Percentiles rank a stretch among this genome's conserved stretches.
phyloP scores from a whole-genome alignment of 2,329 filamentous ascomycete species.

The Orbilia ellipsospora region DNA sequence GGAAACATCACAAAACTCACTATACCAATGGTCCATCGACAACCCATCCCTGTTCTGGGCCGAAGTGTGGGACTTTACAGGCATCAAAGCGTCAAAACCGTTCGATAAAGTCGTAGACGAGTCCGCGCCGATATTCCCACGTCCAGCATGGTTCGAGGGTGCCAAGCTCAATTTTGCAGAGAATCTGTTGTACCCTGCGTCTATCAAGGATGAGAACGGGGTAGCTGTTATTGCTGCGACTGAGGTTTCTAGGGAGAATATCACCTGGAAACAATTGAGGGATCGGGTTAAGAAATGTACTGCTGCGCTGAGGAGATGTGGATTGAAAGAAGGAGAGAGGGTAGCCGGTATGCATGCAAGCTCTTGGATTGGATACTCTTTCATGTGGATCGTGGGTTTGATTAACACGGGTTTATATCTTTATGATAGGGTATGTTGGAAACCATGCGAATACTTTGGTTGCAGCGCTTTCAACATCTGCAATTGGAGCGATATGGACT shows the following conservation, averaged over 20 bases:
- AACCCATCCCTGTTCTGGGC: constrained; percentile 83
- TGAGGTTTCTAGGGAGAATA: constrained; percentile 73
- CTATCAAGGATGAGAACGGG: constrained; percentile 69
- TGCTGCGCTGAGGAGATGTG: constrained; percentile 69
- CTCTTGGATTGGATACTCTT: neutral
- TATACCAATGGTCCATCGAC: constrained; percentile 86
- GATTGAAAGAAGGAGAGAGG: constrained; percentile 68
- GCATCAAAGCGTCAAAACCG: constrained; percentile 74
- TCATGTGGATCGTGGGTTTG: neutral
- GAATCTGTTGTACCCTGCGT: constrained; percentile 84
- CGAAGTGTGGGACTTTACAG: constrained; percentile 84
- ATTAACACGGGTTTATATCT: constrained; percentile 57
- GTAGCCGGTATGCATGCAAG: constrained; percentile 66
- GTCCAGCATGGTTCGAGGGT: constrained; percentile 84
- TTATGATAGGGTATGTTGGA: constrained; percentile 75
- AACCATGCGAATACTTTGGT: constrained; percentile 90
- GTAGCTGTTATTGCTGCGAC: constrained; percentile 83
- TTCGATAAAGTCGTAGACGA: constrained; percentile 75
- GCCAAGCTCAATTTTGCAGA: constrained; percentile 91
- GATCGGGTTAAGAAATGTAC: constrained; percentile 80
- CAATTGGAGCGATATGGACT: constrained; percentile 90
- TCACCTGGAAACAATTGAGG: constrained; percentile 83
- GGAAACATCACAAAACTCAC: constrained; percentile 71
- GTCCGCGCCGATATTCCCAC: constrained; percentile 80
- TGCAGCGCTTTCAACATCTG: constrained; percentile 84